Evolutionary conservation across 208 protist genomes (phyloP).

Genomic region (Zelonia costaricensis): DNA sequence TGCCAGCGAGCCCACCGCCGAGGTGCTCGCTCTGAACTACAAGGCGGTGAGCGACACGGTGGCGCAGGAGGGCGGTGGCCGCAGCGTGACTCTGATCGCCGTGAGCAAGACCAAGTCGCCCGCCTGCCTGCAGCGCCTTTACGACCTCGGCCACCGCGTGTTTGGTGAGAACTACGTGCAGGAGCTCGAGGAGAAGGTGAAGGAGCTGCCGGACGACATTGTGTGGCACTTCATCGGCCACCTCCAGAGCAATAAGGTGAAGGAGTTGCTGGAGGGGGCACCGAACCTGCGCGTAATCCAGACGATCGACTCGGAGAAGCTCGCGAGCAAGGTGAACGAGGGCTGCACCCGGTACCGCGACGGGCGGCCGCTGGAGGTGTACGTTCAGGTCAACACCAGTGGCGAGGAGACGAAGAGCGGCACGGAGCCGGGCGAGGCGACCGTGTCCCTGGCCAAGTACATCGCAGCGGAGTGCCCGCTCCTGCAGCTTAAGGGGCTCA

Average conservation of each 20-base stretch:
- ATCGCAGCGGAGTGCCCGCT: conserved; percentile 75
- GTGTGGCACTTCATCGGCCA: conserved; percentile 98
- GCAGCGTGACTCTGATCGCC: conserved; percentile 56
- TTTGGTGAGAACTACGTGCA: conserved; percentile 99
- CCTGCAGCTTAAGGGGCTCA: conserved; percentile 92
- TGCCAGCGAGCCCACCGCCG: conserved; percentile 54
- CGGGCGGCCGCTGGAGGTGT: conserved; percentile 72
- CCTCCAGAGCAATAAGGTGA: conserved; percentile 97
- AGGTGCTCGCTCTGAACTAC: conserved; percentile 60
- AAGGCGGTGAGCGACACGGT: conserved; percentile 38
- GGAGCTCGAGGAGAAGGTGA: conserved; percentile 92
- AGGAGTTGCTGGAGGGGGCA: conserved; percentile 66
- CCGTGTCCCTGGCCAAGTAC: conserved; percentile 70
- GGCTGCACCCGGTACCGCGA: conserved; percentile 57
- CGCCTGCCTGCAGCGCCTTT: conserved; percentile 51
- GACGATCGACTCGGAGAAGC: conserved; percentile 91
- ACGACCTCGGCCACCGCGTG: conserved; percentile 64
- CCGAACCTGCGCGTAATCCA: conserved; percentile 85
- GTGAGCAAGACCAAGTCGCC: conserved; percentile 88
- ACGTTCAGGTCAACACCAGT: conserved; percentile 96
- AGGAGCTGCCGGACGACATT: conserved; percentile 85
- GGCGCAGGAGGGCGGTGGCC: conserved; percentile 30
- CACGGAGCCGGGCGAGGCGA: conserved; percentile 57
- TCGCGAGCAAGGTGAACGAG: conserved; percentile 90
- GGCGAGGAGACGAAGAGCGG: conserved; percentile 95